Evolutionary conservation across 352 stramenopile genomes (phyloP).

Genomic region (Phytophthora pinifolia): DNA sequence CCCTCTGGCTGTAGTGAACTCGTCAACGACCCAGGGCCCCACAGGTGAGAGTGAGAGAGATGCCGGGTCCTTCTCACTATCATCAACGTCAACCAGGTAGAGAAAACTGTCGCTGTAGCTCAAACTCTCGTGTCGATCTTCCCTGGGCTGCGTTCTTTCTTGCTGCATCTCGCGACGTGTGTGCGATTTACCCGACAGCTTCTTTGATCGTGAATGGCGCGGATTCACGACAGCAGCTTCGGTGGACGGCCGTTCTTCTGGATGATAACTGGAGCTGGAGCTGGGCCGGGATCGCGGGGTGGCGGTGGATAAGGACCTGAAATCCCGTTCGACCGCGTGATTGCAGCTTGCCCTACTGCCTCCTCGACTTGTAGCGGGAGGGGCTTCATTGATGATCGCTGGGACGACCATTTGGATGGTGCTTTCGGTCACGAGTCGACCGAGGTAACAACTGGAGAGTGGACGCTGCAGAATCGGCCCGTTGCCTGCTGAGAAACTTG

Average conservation of each 20-base stretch:
- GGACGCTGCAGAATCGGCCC: conserved; percentile 23
- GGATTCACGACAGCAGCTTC: conserved; percentile 18
- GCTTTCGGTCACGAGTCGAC: conserved; percentile 20
- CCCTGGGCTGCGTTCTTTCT: neutral
- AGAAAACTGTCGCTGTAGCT: conserved; percentile 23
- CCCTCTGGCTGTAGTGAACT: conserved; percentile 9
- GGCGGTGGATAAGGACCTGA: conserved; percentile 6
- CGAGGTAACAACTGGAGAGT: conserved; percentile 21
- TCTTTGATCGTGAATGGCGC: conserved; percentile 6
- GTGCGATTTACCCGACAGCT: conserved; percentile 1
- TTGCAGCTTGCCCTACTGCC: neutral
- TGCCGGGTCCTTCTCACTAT: conserved; percentile 12
- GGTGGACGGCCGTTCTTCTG: conserved; percentile 1
- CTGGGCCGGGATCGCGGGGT: conserved; percentile 8
- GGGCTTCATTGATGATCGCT: conserved; percentile 22
- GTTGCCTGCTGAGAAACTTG: conserved; percentile 3
- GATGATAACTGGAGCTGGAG: conserved; percentile 5
- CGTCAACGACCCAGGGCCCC: conserved; percentile 46
- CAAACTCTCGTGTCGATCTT: neutral
- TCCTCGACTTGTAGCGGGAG: neutral
- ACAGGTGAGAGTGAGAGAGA: conserved; percentile 40
- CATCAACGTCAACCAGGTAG: conserved; percentile 27
- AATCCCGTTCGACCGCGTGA: conserved; percentile 1
- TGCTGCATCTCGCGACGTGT: neutral
- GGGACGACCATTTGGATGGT: conserved; percentile 23